Base-by-base conservation (phyloP, 495 filamentous ascomycete species). In the Jackrogersella minutella region DNA sequence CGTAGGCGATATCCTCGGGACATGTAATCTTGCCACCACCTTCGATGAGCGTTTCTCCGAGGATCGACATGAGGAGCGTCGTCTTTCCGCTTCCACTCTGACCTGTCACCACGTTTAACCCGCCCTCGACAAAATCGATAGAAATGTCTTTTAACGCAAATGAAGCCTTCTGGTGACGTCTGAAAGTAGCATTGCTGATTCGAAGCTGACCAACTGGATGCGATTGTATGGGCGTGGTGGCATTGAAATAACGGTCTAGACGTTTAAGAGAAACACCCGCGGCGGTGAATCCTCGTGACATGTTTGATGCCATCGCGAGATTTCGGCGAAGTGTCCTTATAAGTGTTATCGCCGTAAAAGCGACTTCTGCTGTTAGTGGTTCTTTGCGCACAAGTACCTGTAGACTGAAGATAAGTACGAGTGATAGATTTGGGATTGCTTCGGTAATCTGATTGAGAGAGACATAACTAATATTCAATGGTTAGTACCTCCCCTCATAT, bases 31-130 rank as follows among this genome's bases (percentile, higher is more conserved):
- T 58, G 9, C 78, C 78, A 11, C 78, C 78, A 11, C 16, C 59
- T 54, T 74, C 81, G 46, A 72, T 81, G 11, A 86, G 79, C 24
- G 76, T 79, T 71, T 91, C 88, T 0, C 88, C 88, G 1, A 90
- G 77, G 8, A 90, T 83, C 0, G 86, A 79, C 5, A 86, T 75
- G 1, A 91, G 78, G 22, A 91, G 79, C 3, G 88, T 82, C 21
- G 81, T 87, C 72, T 91, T 91, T 3, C 88, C 88, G 17, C 85
- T 83, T 0, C 88, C 88, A 8, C 83, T 85, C 2, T 80, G 78
- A 3, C 84, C 84, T 19, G 78, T 80, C 0, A 86, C 68, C 0
- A 85, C 80, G 46, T 84, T 86, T 31, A 86, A 65, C 1, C 81
- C 81, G 10, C 80, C 79, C 17, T 81, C 77, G 31, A 79, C 77